These are phyloP conservation scores for Sclerotiophoma versabilis DNA, from an alignment of 2,329 filamentous ascomycete species.

Conservation along the genomic window DNA sequence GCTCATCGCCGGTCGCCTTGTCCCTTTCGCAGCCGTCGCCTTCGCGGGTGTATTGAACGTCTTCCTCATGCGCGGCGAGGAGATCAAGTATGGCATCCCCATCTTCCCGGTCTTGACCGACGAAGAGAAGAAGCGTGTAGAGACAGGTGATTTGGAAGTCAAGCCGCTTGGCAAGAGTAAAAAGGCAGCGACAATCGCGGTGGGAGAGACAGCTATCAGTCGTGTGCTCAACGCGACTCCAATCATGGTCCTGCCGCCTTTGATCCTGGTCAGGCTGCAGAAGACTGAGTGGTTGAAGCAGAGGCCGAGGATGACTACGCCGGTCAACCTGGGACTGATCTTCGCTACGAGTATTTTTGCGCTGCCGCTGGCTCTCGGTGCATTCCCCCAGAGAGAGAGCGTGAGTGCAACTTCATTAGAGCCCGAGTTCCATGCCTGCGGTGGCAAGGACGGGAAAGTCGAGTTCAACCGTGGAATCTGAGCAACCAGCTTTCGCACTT, in stretches of 20 bases:
- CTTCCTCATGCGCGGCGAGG: slow-evolving; percentile 95
- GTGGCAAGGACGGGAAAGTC: slow-evolving; percentile 82
- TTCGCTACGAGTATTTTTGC: slow-evolving; percentile 86
- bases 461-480: slow-evolving; percentile 96
- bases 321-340: slow-evolving; percentile 87
- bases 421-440: slow-evolving; percentile 82
- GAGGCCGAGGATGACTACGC: slow-evolving; percentile 77
- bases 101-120: slow-evolving; percentile 83
- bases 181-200: slow-evolving; percentile 86
- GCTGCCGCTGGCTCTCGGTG: slow-evolving; percentile 85
- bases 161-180: slow-evolving; percentile 83
- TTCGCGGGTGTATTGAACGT: slow-evolving; percentile 92
- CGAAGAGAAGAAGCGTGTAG: slow-evolving; percentile 69
- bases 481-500: slow-evolving; percentile 13
- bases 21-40: slow-evolving; percentile 95
- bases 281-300: slow-evolving; percentile 80
- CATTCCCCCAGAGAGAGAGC: slow-evolving; percentile 89
- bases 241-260: slow-evolving; percentile 94
- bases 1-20: slow-evolving; percentile 80
- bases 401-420: slow-evolving; percentile 80
- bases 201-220: slow-evolving; percentile 89
- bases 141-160: slow-evolving; percentile 66
- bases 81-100: slow-evolving; percentile 92
- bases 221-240: slow-evolving; percentile 93
- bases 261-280: slow-evolving; percentile 86